Evolutionary conservation across 441 rosid genomes (phyloP).

Genomic region (Erysimum cheiri): DNA sequence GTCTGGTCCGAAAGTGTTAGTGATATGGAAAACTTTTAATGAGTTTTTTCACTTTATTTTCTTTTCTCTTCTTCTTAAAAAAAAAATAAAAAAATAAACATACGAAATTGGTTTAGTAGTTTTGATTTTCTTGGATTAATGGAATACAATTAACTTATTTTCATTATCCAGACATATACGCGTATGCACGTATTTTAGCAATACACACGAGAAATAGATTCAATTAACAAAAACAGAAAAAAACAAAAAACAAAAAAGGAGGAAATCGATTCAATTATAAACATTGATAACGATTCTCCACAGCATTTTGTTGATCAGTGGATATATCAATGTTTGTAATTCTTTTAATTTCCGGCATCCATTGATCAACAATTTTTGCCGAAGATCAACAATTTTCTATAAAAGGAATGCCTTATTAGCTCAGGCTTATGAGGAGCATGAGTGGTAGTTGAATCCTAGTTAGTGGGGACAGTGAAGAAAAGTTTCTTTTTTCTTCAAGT

Average conservation of each 20-base stretch:
- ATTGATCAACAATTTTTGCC: neutral
- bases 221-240: neutral
- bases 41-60: conserved; percentile 37
- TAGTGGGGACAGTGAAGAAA: neutral
- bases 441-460: neutral
- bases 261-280: neutral
- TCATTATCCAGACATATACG: conserved; percentile 22
- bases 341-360: too few species aligned
- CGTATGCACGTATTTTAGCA: conserved; percentile 6
- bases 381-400: neutral
- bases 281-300: too few species aligned
- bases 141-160: neutral
- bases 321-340: too few species aligned
- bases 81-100: neutral
- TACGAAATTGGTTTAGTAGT: neutral
- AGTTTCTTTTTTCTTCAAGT: neutral
- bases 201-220: neutral
- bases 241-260: too few species aligned
- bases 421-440: neutral
- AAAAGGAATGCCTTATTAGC: neutral
- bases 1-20: conserved; percentile 44
- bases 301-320: too few species aligned
- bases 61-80: neutral
- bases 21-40: conserved; percentile 40
- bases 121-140: neutral